Evolutionary conservation across 176 grass and related monocot genomes (phyloP).

Genomic region (Carex littledalei): DNA sequence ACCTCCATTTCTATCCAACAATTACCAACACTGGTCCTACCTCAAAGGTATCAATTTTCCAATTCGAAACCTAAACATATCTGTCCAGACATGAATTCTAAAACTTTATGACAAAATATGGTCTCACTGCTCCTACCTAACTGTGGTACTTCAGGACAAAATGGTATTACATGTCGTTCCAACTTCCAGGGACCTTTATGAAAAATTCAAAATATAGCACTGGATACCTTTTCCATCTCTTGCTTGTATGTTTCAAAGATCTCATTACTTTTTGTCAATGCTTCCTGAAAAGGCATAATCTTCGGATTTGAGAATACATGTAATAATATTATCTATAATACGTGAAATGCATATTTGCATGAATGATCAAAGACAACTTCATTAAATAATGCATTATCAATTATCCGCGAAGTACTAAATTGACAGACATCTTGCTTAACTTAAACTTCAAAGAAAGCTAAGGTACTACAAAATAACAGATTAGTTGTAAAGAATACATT

Average conservation of each 20-base stretch:
- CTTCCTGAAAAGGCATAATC: conserved; percentile 54
- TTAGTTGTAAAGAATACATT: neutral
- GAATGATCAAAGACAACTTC: neutral
- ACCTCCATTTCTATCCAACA: neutral
- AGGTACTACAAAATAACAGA: no score
- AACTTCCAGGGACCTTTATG: conserved; percentile 4
- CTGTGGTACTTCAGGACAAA: neutral
- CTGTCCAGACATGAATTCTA: neutral
- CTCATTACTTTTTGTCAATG: conserved; percentile 91
- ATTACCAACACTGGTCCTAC: neutral
- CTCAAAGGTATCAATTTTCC: neutral
- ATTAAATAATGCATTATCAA: neutral
- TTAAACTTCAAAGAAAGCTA: neutral
- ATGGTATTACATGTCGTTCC: neutral
- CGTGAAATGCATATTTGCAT: neutral
- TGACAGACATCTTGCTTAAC: neutral
- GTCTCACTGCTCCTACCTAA: neutral
- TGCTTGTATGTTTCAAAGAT: conserved; percentile 87
- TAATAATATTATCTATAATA: conserved; percentile 1
- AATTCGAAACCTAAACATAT: neutral
- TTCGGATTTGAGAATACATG: neutral
- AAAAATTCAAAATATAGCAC: conserved; percentile 17
- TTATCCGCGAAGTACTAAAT: neutral
- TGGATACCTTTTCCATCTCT: conserved; percentile 83
- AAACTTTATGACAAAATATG: neutral